Base-by-base conservation (phyloP, 2,329 filamentous ascomycete species). In the Monilinia fructicola region DNA sequence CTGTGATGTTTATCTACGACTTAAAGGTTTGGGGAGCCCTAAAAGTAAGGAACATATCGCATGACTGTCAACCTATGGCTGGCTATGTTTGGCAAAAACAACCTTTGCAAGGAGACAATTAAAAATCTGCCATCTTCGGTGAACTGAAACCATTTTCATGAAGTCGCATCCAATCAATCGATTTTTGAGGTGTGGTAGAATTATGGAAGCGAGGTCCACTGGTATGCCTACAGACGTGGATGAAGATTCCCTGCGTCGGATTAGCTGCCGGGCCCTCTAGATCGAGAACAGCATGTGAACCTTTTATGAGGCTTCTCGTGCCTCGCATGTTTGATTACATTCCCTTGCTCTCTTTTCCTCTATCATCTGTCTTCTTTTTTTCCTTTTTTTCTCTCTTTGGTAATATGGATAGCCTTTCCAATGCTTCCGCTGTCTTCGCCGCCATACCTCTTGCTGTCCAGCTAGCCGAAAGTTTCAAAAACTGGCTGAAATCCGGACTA, bases 1-100 rank as follows among this genome's bases (percentile, higher is more conserved):
- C 2, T 73, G 72, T 7, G 87, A 90, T 74, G 88, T 90, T 1
- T 90, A 90, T 73, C 76, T 90, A 56, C 79, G 85, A 59, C 76
- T 90, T 0, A 76, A 76, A 52, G 75, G 74, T 2, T 44, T 76
- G 0, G 74, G 74, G 0, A 74, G 53, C 21, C 73, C 69, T 9
- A 71, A 71, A n/a, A 65, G 59, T 71, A 67, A 72, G 46, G 5
- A 56, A 28, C 2, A 2, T 10, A 26, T 38, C 3, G 18, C 31
- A 52, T 38, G 59, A 23, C 10, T 53, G 2, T 23, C 26, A 28
- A 26, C 5, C 18, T 40, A 16, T 35, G 18, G 5, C 18, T 35
- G 18, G 5, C 18, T 10, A 14, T 3, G 14, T 23, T 26, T 31
- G 28, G 44, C 59, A 42, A 40, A 28, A 28, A 40, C 1, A 2